phyloP scores from a whole-genome alignment of 1,284 basidiomycete species.

The Somion occarium region DNA sequence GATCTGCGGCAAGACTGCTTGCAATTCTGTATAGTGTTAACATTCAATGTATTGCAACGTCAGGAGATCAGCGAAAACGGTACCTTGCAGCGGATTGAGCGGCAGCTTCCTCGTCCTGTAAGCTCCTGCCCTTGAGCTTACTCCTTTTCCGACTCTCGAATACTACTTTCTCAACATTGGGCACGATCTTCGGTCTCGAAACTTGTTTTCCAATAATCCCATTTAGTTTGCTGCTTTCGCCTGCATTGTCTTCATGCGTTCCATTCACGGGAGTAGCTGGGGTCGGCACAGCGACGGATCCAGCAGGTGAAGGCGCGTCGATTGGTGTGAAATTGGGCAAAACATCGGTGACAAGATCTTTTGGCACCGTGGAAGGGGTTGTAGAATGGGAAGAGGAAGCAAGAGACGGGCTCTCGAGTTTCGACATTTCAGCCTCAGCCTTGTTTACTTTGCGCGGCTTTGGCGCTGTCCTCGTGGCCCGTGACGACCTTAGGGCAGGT shows the following conservation, averaged over 20 bases:
- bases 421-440: slow-evolving; percentile 46
- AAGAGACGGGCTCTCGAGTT: slow-evolving; percentile 31
- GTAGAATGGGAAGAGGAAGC: slow-evolving; percentile 24
- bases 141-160: slow-evolving; percentile 17
- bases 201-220: background rate
- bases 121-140: slow-evolving; percentile 34
- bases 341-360: slow-evolving; percentile 5
- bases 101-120: slow-evolving; percentile 44
- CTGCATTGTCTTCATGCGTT: background rate
- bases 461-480: slow-evolving; percentile 34
- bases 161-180: slow-evolving; percentile 22
- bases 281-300: slow-evolving; percentile 5
- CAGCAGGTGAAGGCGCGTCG: slow-evolving; percentile 3
- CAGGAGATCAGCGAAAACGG: background rate
- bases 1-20: slow-evolving; percentile 54
- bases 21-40: slow-evolving; percentile 44
- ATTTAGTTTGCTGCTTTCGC: background rate
- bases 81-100: slow-evolving; percentile 46
- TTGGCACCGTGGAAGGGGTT: slow-evolving; percentile 6
- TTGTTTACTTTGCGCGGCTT: slow-evolving; percentile 48
- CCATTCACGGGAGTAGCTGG: no score
- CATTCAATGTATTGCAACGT: slow-evolving; percentile 2
- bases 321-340: slow-evolving; percentile 2
- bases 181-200: slow-evolving; percentile 8
- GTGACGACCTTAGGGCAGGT: slow-evolving; percentile 45